phyloP scores from a whole-genome alignment of 1,284 basidiomycete species.

The Melampsora americana region DNA sequence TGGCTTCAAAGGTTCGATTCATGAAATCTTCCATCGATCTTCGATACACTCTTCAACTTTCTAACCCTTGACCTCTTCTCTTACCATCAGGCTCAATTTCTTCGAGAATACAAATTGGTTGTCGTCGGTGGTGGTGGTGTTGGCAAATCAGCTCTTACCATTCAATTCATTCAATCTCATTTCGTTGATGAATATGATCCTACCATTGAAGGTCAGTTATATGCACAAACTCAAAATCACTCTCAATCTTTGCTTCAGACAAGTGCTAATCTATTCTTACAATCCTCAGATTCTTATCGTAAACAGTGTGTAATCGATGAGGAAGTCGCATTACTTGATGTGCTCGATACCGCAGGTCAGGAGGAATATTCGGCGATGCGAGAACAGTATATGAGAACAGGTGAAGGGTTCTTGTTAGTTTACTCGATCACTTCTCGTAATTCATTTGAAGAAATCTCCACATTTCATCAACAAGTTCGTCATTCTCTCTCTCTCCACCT shows the following conservation, averaged over 20 bases:
- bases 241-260: constrained; percentile 22
- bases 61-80: no score
- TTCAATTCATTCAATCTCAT: constrained; percentile 64
- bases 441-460: constrained; percentile 95
- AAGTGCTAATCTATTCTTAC: constrained; percentile 16
- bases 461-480: constrained; percentile 93
- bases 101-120: constrained; percentile 93
- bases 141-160: constrained; percentile 55
- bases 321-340: constrained; percentile 92
- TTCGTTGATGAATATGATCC: constrained; percentile 99
- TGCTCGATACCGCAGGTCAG: constrained; percentile 96
- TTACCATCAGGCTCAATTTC: constrained; percentile 71
- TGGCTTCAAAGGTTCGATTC: no score
- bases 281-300: constrained; percentile 52
- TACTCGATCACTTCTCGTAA: constrained; percentile 98
- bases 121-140: constrained; percentile 95
- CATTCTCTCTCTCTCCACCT: not conserved
- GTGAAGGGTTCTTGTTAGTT: constrained; percentile 96
- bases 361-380: constrained; percentile 99
- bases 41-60: no score
- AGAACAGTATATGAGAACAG: constrained; percentile 95
- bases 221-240: constrained; percentile 7
- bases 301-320: constrained; percentile 72
- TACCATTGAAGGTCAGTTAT: constrained; percentile 76
- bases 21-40: no score